Evolutionary conservation across 2,329 filamentous ascomycete genomes (phyloP).

Genomic region (Monosporascus sp.): DNA sequence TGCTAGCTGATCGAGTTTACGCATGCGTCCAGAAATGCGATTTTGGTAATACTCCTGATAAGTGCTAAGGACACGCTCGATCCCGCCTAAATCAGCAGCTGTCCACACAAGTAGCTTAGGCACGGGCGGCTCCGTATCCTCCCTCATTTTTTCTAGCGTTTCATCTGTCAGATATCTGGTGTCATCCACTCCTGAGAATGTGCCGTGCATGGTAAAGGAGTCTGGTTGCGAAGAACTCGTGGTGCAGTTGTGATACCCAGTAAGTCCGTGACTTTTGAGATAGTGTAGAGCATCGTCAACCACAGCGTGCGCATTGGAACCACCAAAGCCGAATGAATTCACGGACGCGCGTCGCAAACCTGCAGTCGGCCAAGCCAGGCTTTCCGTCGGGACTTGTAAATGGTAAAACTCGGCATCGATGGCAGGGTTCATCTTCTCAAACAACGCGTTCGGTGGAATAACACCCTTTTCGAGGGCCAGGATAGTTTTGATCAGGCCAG

Average conservation of each 20-base stretch:
- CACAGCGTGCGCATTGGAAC: slow-evolving; percentile 29
- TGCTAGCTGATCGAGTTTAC: background rate
- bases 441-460: slow-evolving; percentile 4
- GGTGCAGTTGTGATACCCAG: too few species aligned
- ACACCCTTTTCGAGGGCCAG: slow-evolving; percentile 3
- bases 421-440: slow-evolving; percentile 2
- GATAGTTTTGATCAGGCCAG: background rate
- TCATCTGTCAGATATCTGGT: too few species aligned
- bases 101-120: too few species aligned
- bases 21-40: background rate
- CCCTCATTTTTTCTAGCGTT: too few species aligned
- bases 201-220: too few species aligned
- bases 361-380: background rate
- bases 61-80: background rate
- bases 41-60: background rate
- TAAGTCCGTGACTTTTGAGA: background rate
- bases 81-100: too few species aligned
- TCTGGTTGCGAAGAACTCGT: too few species aligned
- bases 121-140: too few species aligned
- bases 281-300: slow-evolving; percentile 9
- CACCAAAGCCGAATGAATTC: slow-evolving; percentile 31
- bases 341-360: slow-evolving; percentile 14
- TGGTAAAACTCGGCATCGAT: background rate
- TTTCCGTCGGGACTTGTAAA: background rate
- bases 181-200: too few species aligned